These are phyloP conservation scores for Aspergillus uvarum DNA, from an alignment of 2,329 filamentous ascomycete species.

Conservation along the genomic window DNA sequence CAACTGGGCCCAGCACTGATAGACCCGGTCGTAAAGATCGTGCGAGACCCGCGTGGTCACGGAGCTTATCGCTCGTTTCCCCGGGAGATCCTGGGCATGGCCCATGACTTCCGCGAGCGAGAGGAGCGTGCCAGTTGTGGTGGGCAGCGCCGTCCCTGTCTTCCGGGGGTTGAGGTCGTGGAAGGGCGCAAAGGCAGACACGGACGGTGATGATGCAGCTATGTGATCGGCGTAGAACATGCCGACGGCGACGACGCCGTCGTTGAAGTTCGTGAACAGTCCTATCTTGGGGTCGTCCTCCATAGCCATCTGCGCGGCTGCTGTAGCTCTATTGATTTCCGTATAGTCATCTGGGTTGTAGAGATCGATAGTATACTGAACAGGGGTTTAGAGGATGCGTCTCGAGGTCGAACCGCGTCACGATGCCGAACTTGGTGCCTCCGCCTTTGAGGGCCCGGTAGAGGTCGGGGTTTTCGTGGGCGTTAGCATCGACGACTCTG, in stretches of 20 bases:
- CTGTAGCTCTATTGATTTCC: background rate
- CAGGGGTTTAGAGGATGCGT: background rate
- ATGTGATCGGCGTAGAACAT: constrained; percentile 12
- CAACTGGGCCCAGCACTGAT: background rate
- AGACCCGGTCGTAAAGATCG: constrained; percentile 9
- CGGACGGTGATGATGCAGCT: background rate
- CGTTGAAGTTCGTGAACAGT: constrained; percentile 15
- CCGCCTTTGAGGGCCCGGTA: constrained; percentile 34
- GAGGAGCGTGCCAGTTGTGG: background rate
- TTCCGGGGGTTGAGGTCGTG: background rate
- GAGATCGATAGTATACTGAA: background rate
- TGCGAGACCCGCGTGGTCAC: constrained; percentile 6
- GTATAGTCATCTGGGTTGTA: background rate
- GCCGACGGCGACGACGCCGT: constrained; percentile 9
- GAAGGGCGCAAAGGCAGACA: background rate
- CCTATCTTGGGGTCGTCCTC: constrained; percentile 8
- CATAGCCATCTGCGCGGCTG: background rate
- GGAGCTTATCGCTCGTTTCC: background rate
- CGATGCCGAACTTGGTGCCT: constrained; percentile 27
- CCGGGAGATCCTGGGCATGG: background rate
- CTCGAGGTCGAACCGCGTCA: background rate
- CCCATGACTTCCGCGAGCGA: background rate
- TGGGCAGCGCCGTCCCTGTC: background rate
- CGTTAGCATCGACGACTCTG: constrained; percentile 13
- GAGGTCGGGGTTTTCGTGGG: constrained; percentile 23